A percentile compares a stretch with the other conserved stretches of the same genome.
Evolutionary conservation across 306 rosid species (phyloP).

Genomic region (Oxytropis ochrocephala): DNA sequence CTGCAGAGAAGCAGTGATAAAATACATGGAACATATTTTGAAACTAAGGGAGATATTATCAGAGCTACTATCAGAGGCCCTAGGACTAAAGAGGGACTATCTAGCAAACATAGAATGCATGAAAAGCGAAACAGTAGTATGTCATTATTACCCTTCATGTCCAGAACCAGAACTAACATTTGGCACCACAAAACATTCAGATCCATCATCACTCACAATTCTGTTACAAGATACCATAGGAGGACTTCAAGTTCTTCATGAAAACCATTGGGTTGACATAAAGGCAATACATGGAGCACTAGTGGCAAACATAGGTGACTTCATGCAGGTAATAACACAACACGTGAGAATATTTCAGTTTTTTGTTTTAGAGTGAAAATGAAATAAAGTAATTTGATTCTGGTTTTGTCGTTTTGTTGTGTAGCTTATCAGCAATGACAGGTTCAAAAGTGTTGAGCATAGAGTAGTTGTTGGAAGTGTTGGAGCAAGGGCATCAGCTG

Average conservation of each 20-base stretch:
- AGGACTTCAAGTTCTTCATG: constrained; percentile 72
- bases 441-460: constrained; percentile 70
- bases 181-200: constrained; percentile 75
- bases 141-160: constrained; percentile 81
- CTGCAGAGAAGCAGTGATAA: constrained; percentile 45
- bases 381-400: not conserved
- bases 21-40: constrained; percentile 45
- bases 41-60: constrained; percentile 39
- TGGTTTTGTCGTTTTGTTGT: not conserved
- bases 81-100: constrained; percentile 48
- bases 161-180: constrained; percentile 69
- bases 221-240: constrained; percentile 66
- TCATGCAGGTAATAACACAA: constrained; percentile 53
- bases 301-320: constrained; percentile 68
- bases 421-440: constrained; percentile 74
- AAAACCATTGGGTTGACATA: constrained; percentile 60
- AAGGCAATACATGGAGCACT: constrained; percentile 50
- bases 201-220: constrained; percentile 60
- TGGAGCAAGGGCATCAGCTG: constrained; percentile 65
- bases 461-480: constrained; percentile 47
- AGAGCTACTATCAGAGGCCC: constrained; percentile 60
- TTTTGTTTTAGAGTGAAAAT: not conserved
- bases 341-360: not conserved
- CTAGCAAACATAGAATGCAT: constrained; percentile 52
- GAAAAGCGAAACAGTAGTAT: constrained; percentile 48